These are phyloP conservation scores for Cinnamomum chago DNA, from an alignment of 164 flowering plant genomes.

Conservation along the genomic window DNA sequence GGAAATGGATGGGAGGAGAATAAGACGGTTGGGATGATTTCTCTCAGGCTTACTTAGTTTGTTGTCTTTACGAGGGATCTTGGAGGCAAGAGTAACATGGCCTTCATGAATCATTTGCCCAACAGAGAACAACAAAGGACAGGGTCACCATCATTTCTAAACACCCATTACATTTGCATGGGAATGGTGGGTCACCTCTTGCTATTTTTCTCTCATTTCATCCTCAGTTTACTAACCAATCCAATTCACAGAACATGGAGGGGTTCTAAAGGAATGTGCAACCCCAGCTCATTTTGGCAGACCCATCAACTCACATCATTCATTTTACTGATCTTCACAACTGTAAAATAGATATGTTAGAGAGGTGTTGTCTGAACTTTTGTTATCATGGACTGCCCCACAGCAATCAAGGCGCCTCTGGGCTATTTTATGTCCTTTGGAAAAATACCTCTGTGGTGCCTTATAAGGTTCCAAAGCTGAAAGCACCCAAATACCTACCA, in stretches of 20 bases:
- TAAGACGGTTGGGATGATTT: slow-evolving; percentile 5
- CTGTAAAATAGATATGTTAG: not conserved
- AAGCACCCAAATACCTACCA: not conserved
- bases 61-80: slow-evolving; percentile 5
- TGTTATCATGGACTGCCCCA: not conserved
- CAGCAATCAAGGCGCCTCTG: not conserved
- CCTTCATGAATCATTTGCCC: slow-evolving; percentile 5
- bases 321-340: not conserved
- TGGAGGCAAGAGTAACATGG: slow-evolving; percentile 7
- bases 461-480: not conserved
- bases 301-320: not conserved
- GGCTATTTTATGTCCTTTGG: not conserved
- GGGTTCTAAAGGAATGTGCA: not conserved
- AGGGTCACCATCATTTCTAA: slow-evolving; percentile 3
- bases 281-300: not conserved
- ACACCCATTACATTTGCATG: not conserved
- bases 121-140: not conserved
- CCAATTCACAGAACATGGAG: slow-evolving; percentile 13
- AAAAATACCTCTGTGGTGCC: not conserved
- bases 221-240: slow-evolving; percentile 1
- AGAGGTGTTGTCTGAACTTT: not conserved
- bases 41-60: not conserved
- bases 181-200: slow-evolving; percentile 2
- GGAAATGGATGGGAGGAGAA: not conserved
- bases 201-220: not conserved